A percentile compares a stretch with the other conserved stretches of the same genome.
phyloP scores from a whole-genome alignment of 441 rosid genomes.

The Jatropha multifida region DNA sequence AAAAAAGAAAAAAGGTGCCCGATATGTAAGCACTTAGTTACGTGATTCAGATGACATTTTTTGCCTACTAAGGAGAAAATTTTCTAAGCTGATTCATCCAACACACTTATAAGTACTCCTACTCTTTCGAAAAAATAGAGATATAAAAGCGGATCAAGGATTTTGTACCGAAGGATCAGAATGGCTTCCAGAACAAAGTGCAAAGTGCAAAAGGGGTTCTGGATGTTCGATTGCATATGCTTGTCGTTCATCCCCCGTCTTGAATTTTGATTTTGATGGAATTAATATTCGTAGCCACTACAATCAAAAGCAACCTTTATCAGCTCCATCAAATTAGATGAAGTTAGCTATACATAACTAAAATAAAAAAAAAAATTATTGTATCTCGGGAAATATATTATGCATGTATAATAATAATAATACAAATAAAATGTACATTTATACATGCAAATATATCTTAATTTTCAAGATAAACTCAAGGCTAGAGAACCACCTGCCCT shows the following conservation, averaged over 20 bases:
- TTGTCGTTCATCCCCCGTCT: slow-evolving; percentile 65
- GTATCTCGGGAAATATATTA: background rate
- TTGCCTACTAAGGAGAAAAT: background rate
- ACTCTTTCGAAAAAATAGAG: background rate
- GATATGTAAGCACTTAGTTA: background rate
- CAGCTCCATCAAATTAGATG: slow-evolving; percentile 18
- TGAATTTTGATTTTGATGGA: slow-evolving; percentile 66
- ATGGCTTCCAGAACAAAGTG: slow-evolving; percentile 85
- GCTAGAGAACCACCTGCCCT: slow-evolving; percentile 59
- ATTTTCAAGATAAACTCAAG: slow-evolving; percentile 11
- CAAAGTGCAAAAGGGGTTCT: slow-evolving; percentile 78
- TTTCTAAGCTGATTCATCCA: background rate
- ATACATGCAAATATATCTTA: background rate
- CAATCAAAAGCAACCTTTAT: slow-evolving; percentile 29
- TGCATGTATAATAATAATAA: no score
- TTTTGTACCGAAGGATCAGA: slow-evolving; percentile 86
- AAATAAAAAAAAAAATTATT: background rate
- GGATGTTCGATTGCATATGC: slow-evolving; percentile 61
- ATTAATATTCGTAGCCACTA: slow-evolving; percentile 85
- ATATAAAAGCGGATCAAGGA: background rate
- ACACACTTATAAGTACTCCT: background rate
- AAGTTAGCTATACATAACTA: background rate
- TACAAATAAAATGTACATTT: background rate
- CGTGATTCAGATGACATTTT: background rate
- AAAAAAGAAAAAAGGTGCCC: background rate